These are phyloP conservation scores for Podaxis sp. DNA, from an alignment of 768 basidiomycete genomes.

Conservation along the genomic window DNA sequence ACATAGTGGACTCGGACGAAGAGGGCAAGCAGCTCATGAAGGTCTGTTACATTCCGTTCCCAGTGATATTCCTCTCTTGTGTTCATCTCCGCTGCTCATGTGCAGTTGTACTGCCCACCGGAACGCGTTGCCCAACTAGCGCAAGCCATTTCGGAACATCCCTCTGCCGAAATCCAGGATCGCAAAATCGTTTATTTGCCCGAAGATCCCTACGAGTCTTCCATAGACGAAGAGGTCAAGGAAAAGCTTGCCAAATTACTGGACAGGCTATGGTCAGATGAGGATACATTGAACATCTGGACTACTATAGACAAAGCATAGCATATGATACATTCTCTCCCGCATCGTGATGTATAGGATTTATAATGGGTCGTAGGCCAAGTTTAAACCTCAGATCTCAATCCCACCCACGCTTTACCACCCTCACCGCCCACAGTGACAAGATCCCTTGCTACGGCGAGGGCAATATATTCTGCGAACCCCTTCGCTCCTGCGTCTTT, in stretches of 20 bases:
- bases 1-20: constrained; percentile 28
- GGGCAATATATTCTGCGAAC: constrained; percentile 30
- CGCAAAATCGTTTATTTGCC: constrained; percentile 59
- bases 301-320: constrained; percentile 40
- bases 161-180: constrained; percentile 30
- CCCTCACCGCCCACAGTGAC: constrained; percentile 12
- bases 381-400: neutral
- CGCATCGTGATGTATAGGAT: neutral
- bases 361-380: no score
- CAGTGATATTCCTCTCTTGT: constrained; percentile 1
- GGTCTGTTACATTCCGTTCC: constrained; percentile 14
- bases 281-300: constrained; percentile 60
- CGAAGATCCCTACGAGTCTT: constrained; percentile 33
- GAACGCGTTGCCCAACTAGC: constrained; percentile 14
- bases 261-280: constrained; percentile 51
- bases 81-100: neutral
- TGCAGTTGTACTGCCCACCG: constrained; percentile 16
- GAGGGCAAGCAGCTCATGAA: constrained; percentile 25
- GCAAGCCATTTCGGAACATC: constrained; percentile 16
- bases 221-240: constrained; percentile 34
- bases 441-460: constrained; percentile 28
- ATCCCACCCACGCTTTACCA: constrained; percentile 13
- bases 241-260: constrained; percentile 43
- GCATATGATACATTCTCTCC: neutral
- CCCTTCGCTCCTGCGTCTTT: constrained; percentile 26